Evolutionary conservation across 768 basidiomycete species (phyloP).

Genomic region (Crucibulum laeve): DNA sequence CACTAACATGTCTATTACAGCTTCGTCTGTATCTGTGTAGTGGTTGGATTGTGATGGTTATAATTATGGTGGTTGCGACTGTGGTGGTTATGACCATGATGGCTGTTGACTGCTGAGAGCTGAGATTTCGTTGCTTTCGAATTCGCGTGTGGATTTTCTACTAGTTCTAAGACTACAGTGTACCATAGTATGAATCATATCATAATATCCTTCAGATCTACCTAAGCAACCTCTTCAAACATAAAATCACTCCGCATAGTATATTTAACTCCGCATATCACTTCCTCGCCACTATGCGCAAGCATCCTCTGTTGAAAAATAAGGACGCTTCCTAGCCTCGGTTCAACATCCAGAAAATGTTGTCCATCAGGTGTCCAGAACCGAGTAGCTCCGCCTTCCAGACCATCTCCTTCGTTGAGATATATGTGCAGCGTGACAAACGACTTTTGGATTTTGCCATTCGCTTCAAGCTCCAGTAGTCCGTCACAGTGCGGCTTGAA

Average conservation of each 20-base stretch:
- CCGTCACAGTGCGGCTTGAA: conserved; percentile 38
- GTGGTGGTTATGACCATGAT: too few relatives aligned
- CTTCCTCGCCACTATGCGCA: conserved; percentile 32
- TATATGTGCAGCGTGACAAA: conserved; percentile 41
- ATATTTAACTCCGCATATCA: conserved; percentile 26
- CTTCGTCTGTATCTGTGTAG: too few relatives aligned
- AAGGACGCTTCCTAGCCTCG: conserved; percentile 32
- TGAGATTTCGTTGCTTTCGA: too few relatives aligned
- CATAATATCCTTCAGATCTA: too few relatives aligned
- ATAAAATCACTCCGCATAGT: conserved; percentile 35
- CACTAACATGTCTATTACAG: too few relatives aligned
- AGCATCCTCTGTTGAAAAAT: conserved; percentile 38
- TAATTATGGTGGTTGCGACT: too few relatives aligned
- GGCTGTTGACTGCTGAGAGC: too few relatives aligned
- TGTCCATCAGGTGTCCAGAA: conserved; percentile 32
- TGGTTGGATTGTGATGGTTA: too few relatives aligned
- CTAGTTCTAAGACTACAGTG: too few relatives aligned
- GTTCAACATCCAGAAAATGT: conserved; percentile 28
- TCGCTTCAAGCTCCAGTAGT: conserved; percentile 18
- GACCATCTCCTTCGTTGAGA: conserved; percentile 25
- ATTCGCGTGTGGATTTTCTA: too few relatives aligned
- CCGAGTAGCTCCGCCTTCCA: conserved; percentile 33
- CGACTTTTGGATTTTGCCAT: conserved; percentile 22
- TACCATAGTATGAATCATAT: too few relatives aligned
- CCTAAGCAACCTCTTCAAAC: too few relatives aligned